phyloP scores from a whole-genome alignment of 805 yeast species.

The Sungouiozyma intestinalis region DNA sequence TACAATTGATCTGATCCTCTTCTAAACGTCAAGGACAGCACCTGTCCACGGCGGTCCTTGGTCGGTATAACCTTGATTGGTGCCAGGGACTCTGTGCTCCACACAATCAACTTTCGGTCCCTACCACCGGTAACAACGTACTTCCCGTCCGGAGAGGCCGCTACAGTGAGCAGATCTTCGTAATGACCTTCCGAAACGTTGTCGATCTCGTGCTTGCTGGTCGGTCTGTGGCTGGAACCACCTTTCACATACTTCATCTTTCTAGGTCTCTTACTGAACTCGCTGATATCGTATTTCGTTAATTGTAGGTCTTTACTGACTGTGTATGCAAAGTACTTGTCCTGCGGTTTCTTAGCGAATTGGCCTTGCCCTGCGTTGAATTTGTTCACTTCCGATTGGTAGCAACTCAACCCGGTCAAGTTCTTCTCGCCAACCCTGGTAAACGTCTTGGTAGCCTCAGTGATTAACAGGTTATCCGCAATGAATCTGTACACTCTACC shows the following conservation, averaged over 20 bases:
- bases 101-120: constrained; percentile 70
- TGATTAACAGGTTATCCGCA: constrained; percentile 38
- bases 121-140: constrained; percentile 86
- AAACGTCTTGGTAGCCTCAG: constrained; percentile 33
- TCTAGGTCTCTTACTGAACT: constrained; percentile 47
- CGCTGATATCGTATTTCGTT: constrained; percentile 67
- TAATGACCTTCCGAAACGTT: constrained; percentile 60
- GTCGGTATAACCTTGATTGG: constrained; percentile 72
- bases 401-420: constrained; percentile 36
- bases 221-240: constrained; percentile 37
- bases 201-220: constrained; percentile 32
- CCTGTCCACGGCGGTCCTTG: constrained; percentile 57
- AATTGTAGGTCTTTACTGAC: constrained; percentile 74
- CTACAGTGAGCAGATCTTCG: constrained; percentile 66
- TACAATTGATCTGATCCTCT: constrained; percentile 74
- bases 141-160: constrained; percentile 79
- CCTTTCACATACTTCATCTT: constrained; percentile 58
- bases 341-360: constrained; percentile 38
- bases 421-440: constrained; percentile 55
- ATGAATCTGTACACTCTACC: constrained; percentile 70
- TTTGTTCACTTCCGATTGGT: constrained; percentile 29
- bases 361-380: constrained; percentile 16
- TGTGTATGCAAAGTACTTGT: constrained; percentile 55
- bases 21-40: constrained; percentile 67
- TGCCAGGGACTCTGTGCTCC: constrained; percentile 73